Evolutionary conservation across 208 protist genomes (phyloP).

Genomic region (Leishmania arabica): DNA sequence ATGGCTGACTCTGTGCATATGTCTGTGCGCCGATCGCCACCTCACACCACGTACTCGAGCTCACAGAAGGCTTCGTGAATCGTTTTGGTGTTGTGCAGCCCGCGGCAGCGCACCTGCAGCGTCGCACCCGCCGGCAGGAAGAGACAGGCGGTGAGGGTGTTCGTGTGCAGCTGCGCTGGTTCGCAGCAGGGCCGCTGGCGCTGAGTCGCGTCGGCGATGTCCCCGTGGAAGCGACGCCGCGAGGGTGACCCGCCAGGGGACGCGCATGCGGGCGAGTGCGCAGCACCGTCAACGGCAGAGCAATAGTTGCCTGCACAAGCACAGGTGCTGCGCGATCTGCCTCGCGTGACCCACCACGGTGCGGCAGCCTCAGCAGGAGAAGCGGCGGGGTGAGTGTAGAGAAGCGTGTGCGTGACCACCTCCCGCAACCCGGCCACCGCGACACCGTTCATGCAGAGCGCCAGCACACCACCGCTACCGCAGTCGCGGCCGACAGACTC

Average conservation of each 20-base stretch:
- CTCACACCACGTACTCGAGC: slow-evolving; percentile 51
- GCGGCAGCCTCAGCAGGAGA: neutral
- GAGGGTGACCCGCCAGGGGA: neutral
- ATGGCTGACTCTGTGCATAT: neutral
- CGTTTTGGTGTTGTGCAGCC: slow-evolving; percentile 24
- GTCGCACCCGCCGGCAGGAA: slow-evolving; percentile 40
- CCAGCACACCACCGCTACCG: neutral
- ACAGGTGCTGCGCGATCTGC: neutral
- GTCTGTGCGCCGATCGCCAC: neutral
- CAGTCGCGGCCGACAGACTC: neutral
- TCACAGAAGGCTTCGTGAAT: slow-evolving; percentile 61
- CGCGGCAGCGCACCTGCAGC: slow-evolving; percentile 50
- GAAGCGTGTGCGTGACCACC: slow-evolving; percentile 8
- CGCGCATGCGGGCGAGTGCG: neutral
- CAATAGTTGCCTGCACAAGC: neutral
- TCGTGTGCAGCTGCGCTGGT: slow-evolving; percentile 39
- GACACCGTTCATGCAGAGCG: slow-evolving; percentile 20
- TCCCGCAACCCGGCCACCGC: slow-evolving; percentile 11
- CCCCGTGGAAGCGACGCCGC: slow-evolving; percentile 11
- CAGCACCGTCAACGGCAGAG: neutral
- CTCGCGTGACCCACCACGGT: neutral
- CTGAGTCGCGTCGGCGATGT: slow-evolving; percentile 4
- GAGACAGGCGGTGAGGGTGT: slow-evolving; percentile 46
- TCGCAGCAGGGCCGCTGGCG: slow-evolving; percentile 37
- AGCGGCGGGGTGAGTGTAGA: slow-evolving; percentile 10